Percentiles rank a stretch among this genome's conserved stretches.
phyloP scores from a whole-genome alignment of 2,329 filamentous ascomycete species.

The Colletotrichum limetticola region DNA sequence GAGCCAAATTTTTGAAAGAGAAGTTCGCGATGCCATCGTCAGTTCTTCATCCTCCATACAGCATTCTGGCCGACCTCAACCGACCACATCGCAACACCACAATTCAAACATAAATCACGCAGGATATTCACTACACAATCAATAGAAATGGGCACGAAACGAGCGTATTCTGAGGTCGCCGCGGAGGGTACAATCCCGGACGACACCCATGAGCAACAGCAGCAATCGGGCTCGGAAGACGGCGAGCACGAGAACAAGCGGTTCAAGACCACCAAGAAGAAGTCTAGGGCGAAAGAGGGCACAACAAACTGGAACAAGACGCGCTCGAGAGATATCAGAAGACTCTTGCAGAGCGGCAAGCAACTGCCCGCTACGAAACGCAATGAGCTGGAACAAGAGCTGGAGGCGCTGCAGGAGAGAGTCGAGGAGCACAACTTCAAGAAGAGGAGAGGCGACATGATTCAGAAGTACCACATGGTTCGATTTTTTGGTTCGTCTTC shows the following conservation, averaged over 20 bases:
- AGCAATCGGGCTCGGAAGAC: constrained; percentile 33
- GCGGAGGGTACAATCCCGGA: constrained; percentile 20
- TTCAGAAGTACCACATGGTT: constrained; percentile 84
- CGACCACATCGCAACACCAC: not conserved
- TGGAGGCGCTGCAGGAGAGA: constrained; percentile 73
- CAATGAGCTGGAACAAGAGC: constrained; percentile 77
- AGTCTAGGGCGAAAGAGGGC: constrained; percentile 55
- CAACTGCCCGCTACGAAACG: constrained; percentile 75
- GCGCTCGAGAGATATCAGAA: constrained; percentile 75
- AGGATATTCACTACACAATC: no score
- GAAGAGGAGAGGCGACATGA: constrained; percentile 75
- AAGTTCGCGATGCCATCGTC: constrained; percentile 18
- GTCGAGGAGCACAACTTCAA: constrained; percentile 68
- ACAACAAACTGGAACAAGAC: constrained; percentile 74
- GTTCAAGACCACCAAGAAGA: constrained; percentile 46
- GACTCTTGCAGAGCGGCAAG: constrained; percentile 69
- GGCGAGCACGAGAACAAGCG: constrained; percentile 46
- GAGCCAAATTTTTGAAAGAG: constrained; percentile 38
- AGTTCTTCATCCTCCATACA: not conserved
- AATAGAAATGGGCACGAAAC: constrained; percentile 43
- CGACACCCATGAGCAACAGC: constrained; percentile 13
- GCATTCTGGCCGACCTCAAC: not conserved
- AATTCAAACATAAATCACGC: no score
- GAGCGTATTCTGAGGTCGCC: constrained; percentile 39
- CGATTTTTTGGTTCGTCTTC: constrained; percentile 78